Evolutionary conservation across 2,329 filamentous ascomycete species (phyloP), one percentile per base, ranked within the genome.

Genomic region (Aureobasidium melanogenum): DNA sequence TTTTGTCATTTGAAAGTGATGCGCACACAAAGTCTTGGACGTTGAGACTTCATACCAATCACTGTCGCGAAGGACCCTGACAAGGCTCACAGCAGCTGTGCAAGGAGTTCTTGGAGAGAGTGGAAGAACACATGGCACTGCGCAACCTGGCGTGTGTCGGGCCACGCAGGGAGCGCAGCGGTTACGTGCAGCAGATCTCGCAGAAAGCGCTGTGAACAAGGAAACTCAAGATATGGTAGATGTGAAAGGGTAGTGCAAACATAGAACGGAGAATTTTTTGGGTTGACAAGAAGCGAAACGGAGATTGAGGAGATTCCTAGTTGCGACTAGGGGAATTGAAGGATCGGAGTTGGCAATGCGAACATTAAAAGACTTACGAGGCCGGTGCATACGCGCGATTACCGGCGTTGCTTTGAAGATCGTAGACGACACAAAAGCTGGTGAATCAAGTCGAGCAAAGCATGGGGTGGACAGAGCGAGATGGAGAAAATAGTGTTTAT

Each of bases 101-200:
- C 7, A 30, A 22, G 19, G 10, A n/a, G 7, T 24, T 43, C 39
- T 19, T 32, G 17, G 17, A 43, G 39, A 58, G 24, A 32, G 54
- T 14, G 19, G 41, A 38, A 22, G 22, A 10, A 59, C 56, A 59
- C 56, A 59, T 59, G 56, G 56, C 44, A 44, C 44, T 50, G 56
- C 56, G 34, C 44, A 41, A 59, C 56, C 44, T 32, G 56, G 44
- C 43, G 26, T 38, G 34, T 50, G 56, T 59, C 56, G 32, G 50
- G 24, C 26, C 56, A 50, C 44, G 56, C 44, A 59, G 56, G 8
- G 30, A 48, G 26, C 44, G 56, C 56, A 59, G 56, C 56, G 56
- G 56, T 41, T 30, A 59, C 44, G 9, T 59, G 56, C 56, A 59
- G 44, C n/a, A 59, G 34, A 59, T 58, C 54, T 38, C 10, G 24